Percentiles rank a stretch among this genome's conserved stretches.
Conservation (phyloP, 179 eudicot species). For the Drosera spatulata region DNA sequence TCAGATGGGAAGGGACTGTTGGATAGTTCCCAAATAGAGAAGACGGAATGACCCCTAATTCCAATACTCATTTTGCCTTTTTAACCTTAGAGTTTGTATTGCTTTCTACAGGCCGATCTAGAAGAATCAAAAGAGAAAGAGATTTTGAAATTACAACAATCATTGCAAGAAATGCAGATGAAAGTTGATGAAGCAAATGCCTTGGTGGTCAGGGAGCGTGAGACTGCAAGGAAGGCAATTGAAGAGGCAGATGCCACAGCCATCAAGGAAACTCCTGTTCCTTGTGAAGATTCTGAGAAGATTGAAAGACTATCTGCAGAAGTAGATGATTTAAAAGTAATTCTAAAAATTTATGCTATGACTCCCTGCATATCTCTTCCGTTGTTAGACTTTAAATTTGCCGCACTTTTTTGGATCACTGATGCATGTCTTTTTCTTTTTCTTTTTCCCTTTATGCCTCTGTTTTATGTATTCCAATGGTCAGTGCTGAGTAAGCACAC, state of each 20-base stretch:
- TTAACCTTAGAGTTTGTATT: not conserved
- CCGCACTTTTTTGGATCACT: not conserved
- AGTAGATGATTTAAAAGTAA: slow-evolving; percentile 73
- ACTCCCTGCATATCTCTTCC: not conserved
- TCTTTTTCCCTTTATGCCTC: too few species aligned
- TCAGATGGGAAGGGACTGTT: not conserved
- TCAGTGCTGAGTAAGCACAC: not conserved
- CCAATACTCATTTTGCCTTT: not conserved
- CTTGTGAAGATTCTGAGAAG: slow-evolving; percentile 63
- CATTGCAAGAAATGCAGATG: slow-evolving; percentile 51
- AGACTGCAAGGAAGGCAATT: slow-evolving; percentile 48
- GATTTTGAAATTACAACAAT: slow-evolving; percentile 48
- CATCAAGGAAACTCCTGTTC: slow-evolving; percentile 61
- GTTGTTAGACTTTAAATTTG: not conserved
- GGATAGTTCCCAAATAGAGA: too few species aligned
- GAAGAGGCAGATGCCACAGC: slow-evolving; percentile 44
- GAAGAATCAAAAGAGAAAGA: slow-evolving; percentile 78
- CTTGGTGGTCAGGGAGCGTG: slow-evolving; percentile 54
- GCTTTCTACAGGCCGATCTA: slow-evolving; percentile 52
- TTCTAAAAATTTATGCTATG: not conserved
- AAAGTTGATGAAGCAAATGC: slow-evolving; percentile 53
- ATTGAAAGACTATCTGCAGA: slow-evolving; percentile 52
- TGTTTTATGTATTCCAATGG: too few species aligned
- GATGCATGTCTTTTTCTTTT: not conserved
- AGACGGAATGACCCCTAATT: too few species aligned